A percentile compares a stretch with the other conserved stretches of the same genome.
Evolutionary conservation across 148 eudicot genomes (phyloP).

Genomic region (Camellia granthamiana): DNA sequence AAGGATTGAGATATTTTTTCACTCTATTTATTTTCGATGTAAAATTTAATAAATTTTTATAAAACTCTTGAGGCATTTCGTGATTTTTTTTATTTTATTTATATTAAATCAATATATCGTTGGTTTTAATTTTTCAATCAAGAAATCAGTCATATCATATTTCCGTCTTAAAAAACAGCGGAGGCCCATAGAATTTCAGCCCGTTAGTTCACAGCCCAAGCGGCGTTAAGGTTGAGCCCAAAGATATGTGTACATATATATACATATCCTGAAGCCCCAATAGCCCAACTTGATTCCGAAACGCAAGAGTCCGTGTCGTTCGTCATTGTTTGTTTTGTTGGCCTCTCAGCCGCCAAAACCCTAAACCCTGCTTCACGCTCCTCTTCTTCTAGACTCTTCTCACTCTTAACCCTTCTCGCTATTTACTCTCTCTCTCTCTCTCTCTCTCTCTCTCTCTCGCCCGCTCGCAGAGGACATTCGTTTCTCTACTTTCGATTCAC

Average conservation of each 20-base stretch:
- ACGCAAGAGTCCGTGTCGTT: neutral
- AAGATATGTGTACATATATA: neutral
- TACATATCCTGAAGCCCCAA: neutral
- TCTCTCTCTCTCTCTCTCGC: conserved; percentile 2
- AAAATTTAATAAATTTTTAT: too few species aligned
- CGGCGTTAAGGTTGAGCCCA: neutral
- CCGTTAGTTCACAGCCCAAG: neutral
- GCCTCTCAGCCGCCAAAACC: conserved; percentile 21
- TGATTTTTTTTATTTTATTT: too few species aligned
- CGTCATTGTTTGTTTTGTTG: neutral
- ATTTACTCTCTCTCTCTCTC: neutral
- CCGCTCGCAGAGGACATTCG: neutral
- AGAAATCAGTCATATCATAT: too few species aligned
- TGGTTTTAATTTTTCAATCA: too few species aligned
- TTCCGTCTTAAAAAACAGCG: too few species aligned
- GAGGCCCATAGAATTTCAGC: too few species aligned
- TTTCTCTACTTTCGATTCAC: neutral
- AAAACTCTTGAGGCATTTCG: too few species aligned
- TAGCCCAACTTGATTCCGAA: neutral
- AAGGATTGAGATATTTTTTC: too few species aligned
- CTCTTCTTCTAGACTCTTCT: conserved; percentile 18
- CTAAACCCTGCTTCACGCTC: conserved; percentile 20
- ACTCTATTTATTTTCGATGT: too few species aligned
- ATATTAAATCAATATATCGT: too few species aligned
- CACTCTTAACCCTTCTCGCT: neutral